Conservation (phyloP, 345 rosid genomes). For the Chamaenerion angustifolium region DNA sequence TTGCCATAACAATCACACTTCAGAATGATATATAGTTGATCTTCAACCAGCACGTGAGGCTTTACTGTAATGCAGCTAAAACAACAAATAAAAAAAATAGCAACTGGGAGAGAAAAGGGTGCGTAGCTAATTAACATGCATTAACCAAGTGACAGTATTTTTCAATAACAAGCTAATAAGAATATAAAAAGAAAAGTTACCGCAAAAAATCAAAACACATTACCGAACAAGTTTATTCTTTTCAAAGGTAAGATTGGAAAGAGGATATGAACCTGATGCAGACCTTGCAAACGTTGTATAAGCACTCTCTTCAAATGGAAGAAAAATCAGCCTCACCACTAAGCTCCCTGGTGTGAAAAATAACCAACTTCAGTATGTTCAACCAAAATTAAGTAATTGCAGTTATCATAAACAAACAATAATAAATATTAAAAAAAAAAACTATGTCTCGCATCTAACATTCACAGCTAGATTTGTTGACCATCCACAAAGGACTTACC, state of each 20-base stretch:
- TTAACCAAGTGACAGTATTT: background rate
- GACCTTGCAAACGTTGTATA: slow-evolving; percentile 94
- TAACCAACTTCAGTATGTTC: slow-evolving; percentile 8
- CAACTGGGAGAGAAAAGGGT: too few relatives aligned
- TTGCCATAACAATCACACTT: too few relatives aligned
- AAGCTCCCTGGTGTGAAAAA: slow-evolving; percentile 53
- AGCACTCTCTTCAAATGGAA: slow-evolving; percentile 96
- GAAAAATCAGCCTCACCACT: slow-evolving; percentile 87
- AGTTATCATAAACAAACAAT: too few relatives aligned
- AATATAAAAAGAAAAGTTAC: background rate
- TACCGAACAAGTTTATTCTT: background rate
- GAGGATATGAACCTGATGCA: slow-evolving; percentile 82
- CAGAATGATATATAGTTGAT: too few relatives aligned
- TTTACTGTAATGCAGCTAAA: too few relatives aligned
- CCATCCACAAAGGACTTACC: slow-evolving; percentile 27
- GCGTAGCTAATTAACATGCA: background rate
- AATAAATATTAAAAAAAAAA: background rate
- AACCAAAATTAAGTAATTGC: background rate
- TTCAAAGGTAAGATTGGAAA: slow-evolving; percentile 6
- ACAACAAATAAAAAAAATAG: background rate
- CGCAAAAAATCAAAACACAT: background rate
- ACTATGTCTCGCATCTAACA: background rate
- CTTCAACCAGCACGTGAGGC: too few relatives aligned
- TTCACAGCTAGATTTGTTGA: too few relatives aligned
- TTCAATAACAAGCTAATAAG: background rate